Base-by-base conservation (phyloP, 768 basidiomycete species). In the Sporobolomyces pararoseus region DNA sequence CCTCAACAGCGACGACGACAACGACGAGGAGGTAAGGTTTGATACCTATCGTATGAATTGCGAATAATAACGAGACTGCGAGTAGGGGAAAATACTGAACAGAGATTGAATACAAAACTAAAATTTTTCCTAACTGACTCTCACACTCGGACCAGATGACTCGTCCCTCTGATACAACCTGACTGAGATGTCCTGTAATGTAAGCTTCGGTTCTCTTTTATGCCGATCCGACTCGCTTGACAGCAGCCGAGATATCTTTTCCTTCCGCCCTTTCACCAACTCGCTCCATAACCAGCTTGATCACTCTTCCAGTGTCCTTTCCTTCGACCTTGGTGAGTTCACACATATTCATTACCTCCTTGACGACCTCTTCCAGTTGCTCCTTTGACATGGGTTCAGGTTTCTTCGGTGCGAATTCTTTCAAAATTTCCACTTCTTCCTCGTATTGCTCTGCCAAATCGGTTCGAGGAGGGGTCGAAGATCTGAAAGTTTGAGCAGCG, bases 361-460 rank as follows among this genome's bases (percentile, higher is more conserved):
- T 13, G 12, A 72, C 71, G 35, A 55, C 23, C 32, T 37, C 23
- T 4, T 61, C 63, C 7, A 72, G 39, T 47, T 68, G 49, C 1
- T 62, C 64, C 3, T 2, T 16, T 7, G 34, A 23, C 54, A 68
- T 16, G 29, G 23, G 27, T 23, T 34, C 55, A 25, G 51, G 60
- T 44, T 53, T 50, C 35, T 58, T 32, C n/a, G 67, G 64, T 2
- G 58, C 17, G 16, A 73, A 68, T 54, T 65, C 67, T n/a, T 39
- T 25, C 42, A 68, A 39, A 27, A 63, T 25, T 1, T 29, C 61
- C 1, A 52, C 55, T 32, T 73, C 72, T 4, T 21, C 14, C 42
- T 63, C 60, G 67, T 69, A 73, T 64, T 66, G 61, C 7, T 69
- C 64, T 3, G 66, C 66, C 21, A 72, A 53, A 52, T 72, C 71